Evolutionary conservation across 352 stramenopile genomes (phyloP).

Genomic region (Phytophthora colocasiae): DNA sequence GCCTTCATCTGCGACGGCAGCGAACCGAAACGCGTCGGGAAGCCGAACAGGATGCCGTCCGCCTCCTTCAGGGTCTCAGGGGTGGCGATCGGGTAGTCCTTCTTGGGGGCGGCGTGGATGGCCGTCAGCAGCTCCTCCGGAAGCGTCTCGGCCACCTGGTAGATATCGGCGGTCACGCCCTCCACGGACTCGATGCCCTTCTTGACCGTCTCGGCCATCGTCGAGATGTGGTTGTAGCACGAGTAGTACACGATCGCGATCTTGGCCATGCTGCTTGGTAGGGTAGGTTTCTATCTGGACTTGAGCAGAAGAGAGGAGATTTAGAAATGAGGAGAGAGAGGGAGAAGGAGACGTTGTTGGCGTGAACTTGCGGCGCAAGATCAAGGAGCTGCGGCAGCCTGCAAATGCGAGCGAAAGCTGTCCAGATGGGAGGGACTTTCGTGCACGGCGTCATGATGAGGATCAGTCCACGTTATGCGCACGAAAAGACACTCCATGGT

Average conservation of each 20-base stretch:
- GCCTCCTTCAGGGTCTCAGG: constrained; percentile 32
- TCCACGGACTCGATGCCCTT: constrained; percentile 26
- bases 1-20: constrained; percentile 37
- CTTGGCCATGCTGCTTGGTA: constrained; percentile 27
- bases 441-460: neutral
- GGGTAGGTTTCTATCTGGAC: neutral
- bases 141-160: constrained; percentile 26
- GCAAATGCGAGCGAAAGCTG: neutral
- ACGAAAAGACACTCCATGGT: neutral
- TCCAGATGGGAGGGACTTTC: neutral
- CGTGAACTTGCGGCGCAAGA: neutral
- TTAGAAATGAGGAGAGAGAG: constrained; percentile 21
- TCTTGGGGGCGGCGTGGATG: constrained; percentile 34
- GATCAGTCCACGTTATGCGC: neutral
- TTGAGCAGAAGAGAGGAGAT: constrained; percentile 23
- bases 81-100: constrained; percentile 35
- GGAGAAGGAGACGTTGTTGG: too few relatives aligned
- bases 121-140: constrained; percentile 18
- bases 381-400: neutral
- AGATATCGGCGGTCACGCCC: constrained; percentile 33
- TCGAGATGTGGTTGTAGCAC: constrained; percentile 32
- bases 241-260: constrained; percentile 44
- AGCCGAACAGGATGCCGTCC: constrained; percentile 39
- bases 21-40: constrained; percentile 38
- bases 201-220: constrained; percentile 26